phyloP scores from a whole-genome alignment of 176 grass and related monocot species.

The Poa annua region DNA sequence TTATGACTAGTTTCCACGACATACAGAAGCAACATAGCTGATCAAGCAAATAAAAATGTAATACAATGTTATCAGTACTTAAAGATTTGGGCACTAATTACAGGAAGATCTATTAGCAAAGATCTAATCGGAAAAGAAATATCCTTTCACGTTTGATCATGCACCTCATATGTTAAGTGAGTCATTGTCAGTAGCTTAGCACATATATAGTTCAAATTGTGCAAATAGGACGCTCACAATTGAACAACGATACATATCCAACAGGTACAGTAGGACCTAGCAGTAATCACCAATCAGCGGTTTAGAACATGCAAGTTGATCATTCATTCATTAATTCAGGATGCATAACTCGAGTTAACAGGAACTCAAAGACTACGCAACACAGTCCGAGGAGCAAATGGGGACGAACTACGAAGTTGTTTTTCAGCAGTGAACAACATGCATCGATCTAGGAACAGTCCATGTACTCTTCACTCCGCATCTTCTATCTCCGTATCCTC shows the following conservation, averaged over 20 bases:
- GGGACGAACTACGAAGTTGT: background rate
- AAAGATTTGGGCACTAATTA: background rate
- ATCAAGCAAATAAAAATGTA: no score
- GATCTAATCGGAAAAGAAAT: background rate
- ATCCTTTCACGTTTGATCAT: background rate
- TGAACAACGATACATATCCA: background rate
- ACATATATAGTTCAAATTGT: background rate
- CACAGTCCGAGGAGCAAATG: background rate
- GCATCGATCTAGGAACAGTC: background rate
- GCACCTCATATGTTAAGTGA: background rate
- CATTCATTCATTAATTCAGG: background rate
- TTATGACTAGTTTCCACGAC: no score
- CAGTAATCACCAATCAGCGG: background rate
- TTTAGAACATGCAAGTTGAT: background rate
- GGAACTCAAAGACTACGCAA: background rate
- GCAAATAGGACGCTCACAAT: background rate
- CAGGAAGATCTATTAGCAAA: background rate
- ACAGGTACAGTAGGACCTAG: background rate
- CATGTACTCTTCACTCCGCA: conserved; percentile 46
- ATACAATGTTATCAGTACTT: background rate
- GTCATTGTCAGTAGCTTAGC: background rate
- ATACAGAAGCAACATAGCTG: no score
- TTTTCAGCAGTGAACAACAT: background rate
- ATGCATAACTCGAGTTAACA: conserved; percentile 18
- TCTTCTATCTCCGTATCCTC: conserved; percentile 68